phyloP scores from a whole-genome alignment of 257 asterid species.

The Galeopsis tetrahit region DNA sequence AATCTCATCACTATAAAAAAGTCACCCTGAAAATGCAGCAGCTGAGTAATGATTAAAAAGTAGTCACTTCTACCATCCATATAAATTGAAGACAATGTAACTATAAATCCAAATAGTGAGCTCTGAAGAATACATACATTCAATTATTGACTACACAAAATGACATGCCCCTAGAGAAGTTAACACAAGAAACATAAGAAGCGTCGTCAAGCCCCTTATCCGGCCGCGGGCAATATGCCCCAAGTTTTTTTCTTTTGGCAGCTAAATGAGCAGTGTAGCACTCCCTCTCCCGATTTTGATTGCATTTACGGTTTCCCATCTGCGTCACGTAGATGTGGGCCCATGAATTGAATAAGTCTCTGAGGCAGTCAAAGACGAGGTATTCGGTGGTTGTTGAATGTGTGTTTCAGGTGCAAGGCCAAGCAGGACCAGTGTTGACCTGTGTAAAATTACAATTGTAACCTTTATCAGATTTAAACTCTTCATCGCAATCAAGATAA shows the following conservation, averaged over 20 bases:
- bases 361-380: conserved; percentile 48
- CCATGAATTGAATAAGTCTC: conserved; percentile 51
- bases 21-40: not conserved
- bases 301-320: not conserved
- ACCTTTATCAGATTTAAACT: not conserved
- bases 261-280: conserved; percentile 5
- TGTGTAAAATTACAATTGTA: conserved; percentile 35
- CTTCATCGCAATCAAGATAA: not conserved
- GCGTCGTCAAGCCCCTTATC: not conserved
- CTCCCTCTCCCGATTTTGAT: conserved; percentile 5
- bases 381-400: conserved; percentile 46
- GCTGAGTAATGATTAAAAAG: not conserved
- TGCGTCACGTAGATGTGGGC: conserved; percentile 46
- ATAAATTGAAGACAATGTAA: not conserved
- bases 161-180: not conserved
- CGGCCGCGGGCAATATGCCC: not conserved
- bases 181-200: not conserved
- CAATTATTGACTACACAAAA: not conserved
- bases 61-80: not conserved
- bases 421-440: conserved; percentile 63
- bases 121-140: not conserved
- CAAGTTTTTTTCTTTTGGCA: not conserved
- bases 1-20: no score
- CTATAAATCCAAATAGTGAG: not conserved
- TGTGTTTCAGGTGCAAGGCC: conserved; percentile 62